Evolutionary conservation across 2,329 filamentous ascomycete genomes (phyloP).

Genomic region (Zymoseptoria brevis): DNA sequence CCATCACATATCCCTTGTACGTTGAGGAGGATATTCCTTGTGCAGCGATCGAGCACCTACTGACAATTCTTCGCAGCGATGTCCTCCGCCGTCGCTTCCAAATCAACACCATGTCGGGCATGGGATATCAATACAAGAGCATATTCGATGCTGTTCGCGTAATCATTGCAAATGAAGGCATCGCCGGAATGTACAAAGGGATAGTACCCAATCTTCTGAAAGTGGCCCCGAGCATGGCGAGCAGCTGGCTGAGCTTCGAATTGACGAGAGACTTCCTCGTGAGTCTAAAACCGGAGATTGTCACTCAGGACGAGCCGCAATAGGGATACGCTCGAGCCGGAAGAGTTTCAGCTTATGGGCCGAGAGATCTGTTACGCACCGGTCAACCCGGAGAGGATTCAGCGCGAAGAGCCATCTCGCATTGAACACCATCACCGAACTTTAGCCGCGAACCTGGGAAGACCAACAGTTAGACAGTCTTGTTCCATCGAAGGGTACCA

Average conservation of each 20-base stretch:
- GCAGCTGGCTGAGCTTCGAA: constrained; percentile 96
- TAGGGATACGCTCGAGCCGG: background rate
- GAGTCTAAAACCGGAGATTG: constrained; percentile 12
- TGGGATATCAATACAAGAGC: constrained; percentile 91
- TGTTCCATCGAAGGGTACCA: background rate
- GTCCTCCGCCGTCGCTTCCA: constrained; percentile 91
- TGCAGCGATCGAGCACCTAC: background rate
- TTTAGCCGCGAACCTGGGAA: background rate
- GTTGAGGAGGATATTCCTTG: constrained; percentile 29
- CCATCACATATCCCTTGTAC: constrained; percentile 96
- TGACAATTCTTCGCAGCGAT: constrained; percentile 49
- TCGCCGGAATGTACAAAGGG: constrained; percentile 86
- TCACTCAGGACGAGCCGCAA: constrained; percentile 8
- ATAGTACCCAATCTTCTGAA: constrained; percentile 93
- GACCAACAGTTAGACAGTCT: background rate
- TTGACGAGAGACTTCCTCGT: constrained; percentile 81
- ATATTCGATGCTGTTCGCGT: constrained; percentile 74
- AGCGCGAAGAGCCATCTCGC: background rate
- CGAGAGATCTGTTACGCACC: background rate
- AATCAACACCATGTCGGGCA: constrained; percentile 97
- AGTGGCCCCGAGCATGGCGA: constrained; percentile 96
- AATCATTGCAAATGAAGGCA: constrained; percentile 76
- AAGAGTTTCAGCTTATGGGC: background rate
- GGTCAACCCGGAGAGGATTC: background rate
- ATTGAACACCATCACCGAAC: background rate